phyloP scores from a whole-genome alignment of 129 eudicot genomes.

The Ambrosia trifida region DNA sequence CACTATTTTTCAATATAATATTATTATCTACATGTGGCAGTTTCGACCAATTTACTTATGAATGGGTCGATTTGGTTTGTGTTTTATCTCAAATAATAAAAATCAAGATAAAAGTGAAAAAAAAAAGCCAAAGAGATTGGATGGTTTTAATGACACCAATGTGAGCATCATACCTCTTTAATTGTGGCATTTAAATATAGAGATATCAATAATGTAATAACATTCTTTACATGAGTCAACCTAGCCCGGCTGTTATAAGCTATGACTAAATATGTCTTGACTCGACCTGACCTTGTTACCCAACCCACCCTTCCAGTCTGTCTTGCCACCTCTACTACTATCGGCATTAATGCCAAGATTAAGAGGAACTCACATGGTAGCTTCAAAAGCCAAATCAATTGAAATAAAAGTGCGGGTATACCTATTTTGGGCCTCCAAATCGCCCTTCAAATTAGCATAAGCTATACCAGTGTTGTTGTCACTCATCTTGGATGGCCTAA shows the following conservation, averaged over 20 bases:
- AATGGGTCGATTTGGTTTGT: too few relatives aligned
- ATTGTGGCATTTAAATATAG: too few relatives aligned
- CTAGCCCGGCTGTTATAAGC: not conserved
- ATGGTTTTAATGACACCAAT: too few relatives aligned
- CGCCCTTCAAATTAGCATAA: conserved; percentile 43
- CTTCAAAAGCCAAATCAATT: not conserved
- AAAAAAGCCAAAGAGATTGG: too few relatives aligned
- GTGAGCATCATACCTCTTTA: too few relatives aligned
- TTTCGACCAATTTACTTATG: too few relatives aligned
- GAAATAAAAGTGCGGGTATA: conserved; percentile 23
- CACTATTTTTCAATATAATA: too few relatives aligned
- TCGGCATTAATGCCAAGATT: not conserved
- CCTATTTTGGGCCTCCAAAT: conserved; percentile 51
- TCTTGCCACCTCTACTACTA: conserved; percentile 5
- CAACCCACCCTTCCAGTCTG: not conserved
- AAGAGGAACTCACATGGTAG: not conserved
- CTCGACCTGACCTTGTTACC: not conserved
- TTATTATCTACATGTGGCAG: too few relatives aligned
- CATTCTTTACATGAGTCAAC: too few relatives aligned
- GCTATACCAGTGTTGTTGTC: conserved; percentile 28
- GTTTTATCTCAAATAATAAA: too few relatives aligned
- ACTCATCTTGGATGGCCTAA: conserved; percentile 27
- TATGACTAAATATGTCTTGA: conserved; percentile 7
- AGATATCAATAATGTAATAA: too few relatives aligned
- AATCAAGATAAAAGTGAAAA: too few relatives aligned